A percentile compares a stretch with the other conserved stretches of the same genome.
phyloP scores from a whole-genome alignment of 1,284 basidiomycete genomes.

The Fomitopsis schrenkii region DNA sequence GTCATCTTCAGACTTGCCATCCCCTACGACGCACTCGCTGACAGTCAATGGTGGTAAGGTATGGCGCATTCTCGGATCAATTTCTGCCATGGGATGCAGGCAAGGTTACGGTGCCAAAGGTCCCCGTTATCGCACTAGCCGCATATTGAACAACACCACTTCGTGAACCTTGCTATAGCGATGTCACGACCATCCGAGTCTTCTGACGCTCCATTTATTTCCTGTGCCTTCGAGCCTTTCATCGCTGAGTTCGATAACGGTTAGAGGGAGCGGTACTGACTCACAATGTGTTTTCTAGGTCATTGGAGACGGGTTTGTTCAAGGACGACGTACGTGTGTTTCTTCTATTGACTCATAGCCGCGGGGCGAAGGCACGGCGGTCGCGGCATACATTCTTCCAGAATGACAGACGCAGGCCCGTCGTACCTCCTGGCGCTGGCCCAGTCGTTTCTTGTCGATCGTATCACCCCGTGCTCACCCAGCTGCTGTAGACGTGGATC shows the following conservation, averaged over 20 bases:
- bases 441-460: not conserved
- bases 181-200: not conserved
- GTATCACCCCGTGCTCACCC: not conserved
- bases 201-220: not conserved
- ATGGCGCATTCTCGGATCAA: not conserved
- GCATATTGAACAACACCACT: not conserved
- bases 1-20: not conserved
- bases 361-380: not conserved
- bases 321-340: constrained; percentile 50
- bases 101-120: not conserved
- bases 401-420: not conserved
- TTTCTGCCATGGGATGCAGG: not conserved
- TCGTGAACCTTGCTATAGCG: not conserved
- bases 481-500: constrained; percentile 48
- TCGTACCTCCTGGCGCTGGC: not conserved
- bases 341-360: not conserved
- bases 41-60: too few relatives aligned
- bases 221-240: not conserved
- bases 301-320: constrained; percentile 61
- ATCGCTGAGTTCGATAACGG: not conserved
- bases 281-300: constrained; percentile 40
- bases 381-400: not conserved
- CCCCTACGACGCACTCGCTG: not conserved
- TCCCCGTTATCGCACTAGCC: not conserved
- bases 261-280: not conserved